phyloP scores from a whole-genome alignment of 148 eudicot species.

The Cornus suecica region DNA sequence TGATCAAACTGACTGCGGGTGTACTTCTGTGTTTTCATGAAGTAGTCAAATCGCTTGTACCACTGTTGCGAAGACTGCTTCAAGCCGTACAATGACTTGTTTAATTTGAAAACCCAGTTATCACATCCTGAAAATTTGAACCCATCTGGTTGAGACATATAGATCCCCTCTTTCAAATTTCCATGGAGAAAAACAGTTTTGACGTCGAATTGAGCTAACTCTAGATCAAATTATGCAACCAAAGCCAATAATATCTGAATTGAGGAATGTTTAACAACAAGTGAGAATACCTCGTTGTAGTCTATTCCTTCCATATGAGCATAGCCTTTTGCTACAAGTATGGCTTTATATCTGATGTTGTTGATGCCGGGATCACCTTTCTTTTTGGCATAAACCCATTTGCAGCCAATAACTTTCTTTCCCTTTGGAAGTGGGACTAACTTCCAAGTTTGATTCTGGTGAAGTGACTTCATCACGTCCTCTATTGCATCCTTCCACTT shows the following conservation, averaged over 20 bases:
- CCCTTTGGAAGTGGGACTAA: too few species aligned
- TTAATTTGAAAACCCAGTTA: neutral
- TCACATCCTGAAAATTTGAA: too few species aligned
- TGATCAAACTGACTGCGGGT: too few species aligned
- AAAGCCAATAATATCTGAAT: too few species aligned
- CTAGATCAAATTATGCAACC: neutral
- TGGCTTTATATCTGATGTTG: too few species aligned
- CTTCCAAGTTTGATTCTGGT: too few species aligned
- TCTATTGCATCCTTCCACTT: too few species aligned
- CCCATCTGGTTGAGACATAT: slow-evolving; percentile 5
- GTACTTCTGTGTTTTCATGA: neutral
- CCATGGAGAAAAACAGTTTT: slow-evolving; percentile 1
- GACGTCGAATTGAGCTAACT: neutral
- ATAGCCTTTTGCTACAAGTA: too few species aligned
- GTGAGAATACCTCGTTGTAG: neutral
- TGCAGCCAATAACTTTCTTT: too few species aligned
- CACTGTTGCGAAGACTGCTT: neutral
- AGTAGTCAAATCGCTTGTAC: neutral
- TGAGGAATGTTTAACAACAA: neutral
- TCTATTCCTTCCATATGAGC: neutral
- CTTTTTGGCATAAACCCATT: too few species aligned
- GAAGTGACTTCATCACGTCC: too few species aligned
- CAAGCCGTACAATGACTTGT: neutral
- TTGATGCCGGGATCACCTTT: too few species aligned
- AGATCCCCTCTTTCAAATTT: neutral